phyloP scores from a whole-genome alignment of 805 yeast genomes.

The Teunomyces barrocoloradensis region DNA sequence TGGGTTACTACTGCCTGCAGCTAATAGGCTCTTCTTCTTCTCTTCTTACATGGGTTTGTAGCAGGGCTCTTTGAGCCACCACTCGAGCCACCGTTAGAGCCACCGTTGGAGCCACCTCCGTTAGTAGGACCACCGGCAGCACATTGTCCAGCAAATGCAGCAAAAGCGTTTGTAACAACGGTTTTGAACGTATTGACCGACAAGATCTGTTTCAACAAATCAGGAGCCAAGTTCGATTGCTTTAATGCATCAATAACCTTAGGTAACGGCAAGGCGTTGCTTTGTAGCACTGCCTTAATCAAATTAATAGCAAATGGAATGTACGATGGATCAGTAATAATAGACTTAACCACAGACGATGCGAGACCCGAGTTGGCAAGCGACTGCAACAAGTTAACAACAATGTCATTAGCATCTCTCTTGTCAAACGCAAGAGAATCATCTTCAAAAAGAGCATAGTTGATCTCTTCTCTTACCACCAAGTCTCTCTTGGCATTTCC shows the following conservation, averaged over 20 bases:
- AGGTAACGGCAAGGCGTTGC: conserved; percentile 26
- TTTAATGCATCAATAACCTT: conserved; percentile 30
- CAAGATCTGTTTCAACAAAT: conserved; percentile 33
- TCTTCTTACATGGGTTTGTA: conserved; percentile 25
- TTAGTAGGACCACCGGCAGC: conserved; percentile 2
- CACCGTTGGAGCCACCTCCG: not conserved
- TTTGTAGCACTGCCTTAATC: conserved; percentile 26
- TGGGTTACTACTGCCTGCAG: conserved; percentile 6
- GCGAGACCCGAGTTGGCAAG: conserved; percentile 43
- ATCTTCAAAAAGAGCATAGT: conserved; percentile 5
- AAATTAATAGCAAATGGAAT: conserved; percentile 37
- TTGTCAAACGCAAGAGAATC: conserved; percentile 10
- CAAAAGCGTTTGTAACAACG: conserved; percentile 35
- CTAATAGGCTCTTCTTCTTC: conserved; percentile 31
- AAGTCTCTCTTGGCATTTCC: conserved; percentile 21
- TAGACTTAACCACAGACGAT: conserved; percentile 34
- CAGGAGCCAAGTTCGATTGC: conserved; percentile 30
- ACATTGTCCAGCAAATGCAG: conserved; percentile 37
- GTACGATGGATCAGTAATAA: conserved; percentile 36
- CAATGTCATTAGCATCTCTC: conserved; percentile 22
- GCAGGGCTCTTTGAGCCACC: conserved; percentile 7
- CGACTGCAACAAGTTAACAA: conserved; percentile 38
- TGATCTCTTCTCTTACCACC: conserved; percentile 6
- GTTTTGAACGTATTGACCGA: conserved; percentile 31
- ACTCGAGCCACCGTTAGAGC: conserved; percentile 2